A percentile compares a stretch with the other conserved stretches of the same genome.
These are phyloP conservation scores for Chlamydomonas incerta DNA, from an alignment of 139 green algal genomes.

Conservation along the genomic window DNA sequence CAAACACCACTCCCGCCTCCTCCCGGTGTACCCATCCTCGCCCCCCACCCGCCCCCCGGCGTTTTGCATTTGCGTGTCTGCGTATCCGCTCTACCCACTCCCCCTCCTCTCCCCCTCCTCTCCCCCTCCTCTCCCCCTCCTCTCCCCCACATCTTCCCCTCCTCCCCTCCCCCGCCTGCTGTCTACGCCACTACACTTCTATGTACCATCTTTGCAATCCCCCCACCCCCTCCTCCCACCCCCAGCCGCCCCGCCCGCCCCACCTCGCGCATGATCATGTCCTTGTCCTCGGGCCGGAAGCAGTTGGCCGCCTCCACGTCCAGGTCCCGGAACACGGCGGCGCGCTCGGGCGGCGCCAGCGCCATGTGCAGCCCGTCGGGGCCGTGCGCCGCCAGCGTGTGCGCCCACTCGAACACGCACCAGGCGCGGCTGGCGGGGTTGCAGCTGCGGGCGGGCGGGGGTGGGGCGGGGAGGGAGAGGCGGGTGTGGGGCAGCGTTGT, in stretches of 20 bases:
- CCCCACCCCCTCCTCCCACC: not conserved
- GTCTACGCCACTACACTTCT: too few species aligned
- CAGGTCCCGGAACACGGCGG: not conserved
- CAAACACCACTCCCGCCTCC: too few species aligned
- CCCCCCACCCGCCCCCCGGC: too few species aligned
- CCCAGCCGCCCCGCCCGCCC: not conserved
- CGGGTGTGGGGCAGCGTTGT: not conserved
- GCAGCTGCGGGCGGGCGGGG: not conserved
- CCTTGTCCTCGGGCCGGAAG: slow-evolving; percentile 4
- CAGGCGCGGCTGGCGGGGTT: slow-evolving; percentile 16
- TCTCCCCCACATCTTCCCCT: too few species aligned
- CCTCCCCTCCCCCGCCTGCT: too few species aligned
- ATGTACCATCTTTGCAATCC: too few species aligned
- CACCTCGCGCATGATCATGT: slow-evolving; percentile 26
- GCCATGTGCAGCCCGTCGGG: slow-evolving; percentile 34
- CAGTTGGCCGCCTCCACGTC: slow-evolving; percentile 27
- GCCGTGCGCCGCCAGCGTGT: slow-evolving; percentile 18
- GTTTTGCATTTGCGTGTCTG: too few species aligned
- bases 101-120: too few species aligned
- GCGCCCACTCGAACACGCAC: slow-evolving; percentile 34
- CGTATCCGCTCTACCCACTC: too few species aligned
- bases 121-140: too few species aligned
- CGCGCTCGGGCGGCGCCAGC: not conserved
- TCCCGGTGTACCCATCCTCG: too few species aligned
- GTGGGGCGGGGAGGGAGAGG: too few species aligned